Base-by-base conservation (phyloP, 352 stramenopile species). In the Aphanomyces invadans region DNA sequence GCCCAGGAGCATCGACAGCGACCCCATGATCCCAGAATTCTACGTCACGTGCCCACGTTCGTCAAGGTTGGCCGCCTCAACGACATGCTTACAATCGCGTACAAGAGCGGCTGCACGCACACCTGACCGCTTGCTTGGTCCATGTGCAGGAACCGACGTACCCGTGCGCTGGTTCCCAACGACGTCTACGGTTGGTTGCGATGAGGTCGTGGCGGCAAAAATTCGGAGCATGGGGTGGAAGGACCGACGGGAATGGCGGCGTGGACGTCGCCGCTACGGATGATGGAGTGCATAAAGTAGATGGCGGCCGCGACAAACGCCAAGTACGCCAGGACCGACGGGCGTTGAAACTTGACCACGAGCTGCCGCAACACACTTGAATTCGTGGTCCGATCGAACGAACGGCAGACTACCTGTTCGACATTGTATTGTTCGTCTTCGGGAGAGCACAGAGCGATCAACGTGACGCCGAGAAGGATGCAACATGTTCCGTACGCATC, bases 11-110 rank as follows among this genome's bases (percentile, higher is more conserved):
- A 63, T 51, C 11, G 55, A 63, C 7, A 63, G 17, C 33, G 55
- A 63, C 2, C 55, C 55, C 55, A 63, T 63, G 39, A 63, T 63
- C 9, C 55, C 55, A 19, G 55, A 63, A 7, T 51, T 45, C 55
- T 63, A 51, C 15, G 3, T 7, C 11, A 21, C 15, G 19, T 46
- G 4, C 33, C 11, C 7, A 42, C 7, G 36, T 44, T 29, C 15
- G 29, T 60, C 15, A n/a, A 60, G 38, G 19, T 23, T 25, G 15
- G 2, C 4, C 42, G 29, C 42, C 51, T 11, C 10, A 60, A 15
- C 12, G 12, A 38, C 3, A 4, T 32, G 12, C 33, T 4, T 63
- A 63, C 55, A 25, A 45, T 63, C 10, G 55, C 29, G 26, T 63
- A 63, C 19, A 63, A 21, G 9, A 45, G 10, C 32, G 55, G 55